Evolutionary conservation across 441 rosid genomes (phyloP), one percentile per base, ranked within the genome.

Genomic region (Erysimum pusillum): DNA sequence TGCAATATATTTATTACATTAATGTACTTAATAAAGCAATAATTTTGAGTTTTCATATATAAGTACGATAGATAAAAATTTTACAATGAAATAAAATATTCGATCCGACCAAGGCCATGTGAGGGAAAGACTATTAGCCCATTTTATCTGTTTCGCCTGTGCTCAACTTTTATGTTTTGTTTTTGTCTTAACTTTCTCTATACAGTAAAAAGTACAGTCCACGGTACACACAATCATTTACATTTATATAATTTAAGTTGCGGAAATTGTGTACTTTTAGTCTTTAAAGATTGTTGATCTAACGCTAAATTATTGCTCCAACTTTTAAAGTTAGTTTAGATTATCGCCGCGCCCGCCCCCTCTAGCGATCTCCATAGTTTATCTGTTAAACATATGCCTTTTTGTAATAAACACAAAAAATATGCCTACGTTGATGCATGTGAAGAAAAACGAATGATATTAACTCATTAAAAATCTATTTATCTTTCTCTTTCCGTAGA

Each of bases 71-170:
- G 35, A 51, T 12, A 59, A 18, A 59, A 18, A 18, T 0, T 14
- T 34, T 9, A 9, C 25, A 22, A 22, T 1, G 54, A 73, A 20
- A 8, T 15, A 36, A 39, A 52, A 61, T 49, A 25, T 34, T 52
- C 3, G 0, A 31, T 44, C 76, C 80, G 80, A 77, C 76, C 36
- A 56, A 28, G 31, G 76, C 76, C 80, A 76, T 76, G 80, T 76
- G 80, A 70, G 32, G 39, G 61, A 70, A 42, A 45, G 59, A 76
- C 71, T 35, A 36, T 36, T 35, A 62, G 80, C 76, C 76, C 76
- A 63, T 63, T 63, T 63, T 15, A 15, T 68, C 69, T 53, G 60
- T 69, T 42, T 69, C 31, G 34, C 7, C 60, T 70, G 69, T 63
- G 58, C 46, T 60, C 46, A 25, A 56, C 32, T 35, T 56, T 13